These are phyloP conservation scores for Meyerozyma carpophila DNA, from an alignment of 1,139 yeast genomes.

Conservation along the genomic window DNA sequence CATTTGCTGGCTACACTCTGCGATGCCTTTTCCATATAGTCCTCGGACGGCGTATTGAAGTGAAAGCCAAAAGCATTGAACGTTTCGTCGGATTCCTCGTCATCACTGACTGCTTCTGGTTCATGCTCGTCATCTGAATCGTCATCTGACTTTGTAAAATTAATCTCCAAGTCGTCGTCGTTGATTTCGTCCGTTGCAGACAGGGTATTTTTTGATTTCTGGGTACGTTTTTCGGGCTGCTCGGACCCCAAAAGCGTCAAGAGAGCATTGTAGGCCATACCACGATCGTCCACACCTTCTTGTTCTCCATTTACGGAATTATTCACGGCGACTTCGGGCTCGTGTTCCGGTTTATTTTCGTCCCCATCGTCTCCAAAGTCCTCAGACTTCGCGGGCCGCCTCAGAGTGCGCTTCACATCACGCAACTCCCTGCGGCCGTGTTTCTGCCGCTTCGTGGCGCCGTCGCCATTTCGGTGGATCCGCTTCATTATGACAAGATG, in stretches of 20 bases:
- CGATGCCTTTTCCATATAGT: conserved; percentile 26
- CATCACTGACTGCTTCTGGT: conserved; percentile 22
- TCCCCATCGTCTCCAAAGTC: neutral
- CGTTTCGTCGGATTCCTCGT: conserved; percentile 13
- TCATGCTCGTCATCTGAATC: conserved; percentile 21
- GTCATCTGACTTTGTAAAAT: conserved; percentile 19
- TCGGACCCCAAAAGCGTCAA: conserved; percentile 63
- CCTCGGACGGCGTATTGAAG: conserved; percentile 52
- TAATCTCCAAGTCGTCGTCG: conserved; percentile 20
- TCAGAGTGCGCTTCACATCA: conserved; percentile 50
- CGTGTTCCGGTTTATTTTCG: neutral
- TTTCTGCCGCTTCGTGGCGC: conserved; percentile 18
- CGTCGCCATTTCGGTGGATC: neutral
- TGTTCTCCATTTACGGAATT: conserved; percentile 2
- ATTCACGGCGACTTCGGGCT: neutral
- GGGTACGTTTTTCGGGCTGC: conserved; percentile 17
- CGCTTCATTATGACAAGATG: neutral
- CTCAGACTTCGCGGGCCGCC: conserved; percentile 7
- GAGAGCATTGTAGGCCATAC: conserved; percentile 69
- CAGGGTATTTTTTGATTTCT: conserved; percentile 18
- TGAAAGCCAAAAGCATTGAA: conserved; percentile 74
- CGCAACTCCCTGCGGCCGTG: conserved; percentile 59
- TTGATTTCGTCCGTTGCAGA: conserved; percentile 13
- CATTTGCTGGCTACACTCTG: conserved; percentile 20
- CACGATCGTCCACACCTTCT: conserved; percentile 12